Conservation (phyloP, 116 monocot genomes). For the Thalassia testudinum region DNA sequence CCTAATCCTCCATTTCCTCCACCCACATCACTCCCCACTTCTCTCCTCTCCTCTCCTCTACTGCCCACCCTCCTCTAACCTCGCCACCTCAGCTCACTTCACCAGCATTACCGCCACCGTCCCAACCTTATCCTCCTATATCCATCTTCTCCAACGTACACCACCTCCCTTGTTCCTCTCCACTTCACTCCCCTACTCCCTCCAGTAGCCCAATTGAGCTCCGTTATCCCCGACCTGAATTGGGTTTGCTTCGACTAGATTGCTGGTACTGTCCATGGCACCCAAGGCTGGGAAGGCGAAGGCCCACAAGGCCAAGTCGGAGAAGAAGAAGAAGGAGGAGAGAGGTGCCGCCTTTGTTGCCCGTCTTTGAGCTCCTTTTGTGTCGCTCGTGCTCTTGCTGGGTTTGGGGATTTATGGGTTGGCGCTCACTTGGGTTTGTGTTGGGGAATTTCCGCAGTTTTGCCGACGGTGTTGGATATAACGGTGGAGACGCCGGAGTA, state of each 20-base stretch:
- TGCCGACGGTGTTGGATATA: conserved; percentile 73
- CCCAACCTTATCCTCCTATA: not conserved
- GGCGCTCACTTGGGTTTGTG: not conserved
- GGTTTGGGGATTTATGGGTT: not conserved
- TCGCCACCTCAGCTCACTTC: not conserved
- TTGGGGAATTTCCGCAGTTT: conserved; percentile 29
- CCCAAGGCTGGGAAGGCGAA: conserved; percentile 75
- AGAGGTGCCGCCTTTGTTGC: conserved; percentile 33
- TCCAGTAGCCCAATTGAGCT: not conserved
- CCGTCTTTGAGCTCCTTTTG: not conserved
- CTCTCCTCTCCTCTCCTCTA: not conserved
- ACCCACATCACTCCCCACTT: not conserved
- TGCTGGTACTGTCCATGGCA: conserved; percentile 32
- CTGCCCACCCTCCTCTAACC: no score
- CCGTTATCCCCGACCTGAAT: not conserved
- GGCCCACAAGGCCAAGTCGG: conserved; percentile 66
- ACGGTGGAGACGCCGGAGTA: conserved; percentile 69
- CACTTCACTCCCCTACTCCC: not conserved
- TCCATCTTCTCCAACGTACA: not conserved
- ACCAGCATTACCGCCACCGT: not conserved
- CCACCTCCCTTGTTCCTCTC: not conserved
- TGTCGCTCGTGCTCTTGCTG: not conserved
- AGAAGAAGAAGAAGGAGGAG: conserved; percentile 99
- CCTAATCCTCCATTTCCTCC: not conserved
- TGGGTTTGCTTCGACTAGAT: not conserved